Percentiles rank a stretch among this genome's conserved stretches.
Evolutionary conservation across 768 basidiomycete genomes (phyloP).

Genomic region (Amanita exitialis): DNA sequence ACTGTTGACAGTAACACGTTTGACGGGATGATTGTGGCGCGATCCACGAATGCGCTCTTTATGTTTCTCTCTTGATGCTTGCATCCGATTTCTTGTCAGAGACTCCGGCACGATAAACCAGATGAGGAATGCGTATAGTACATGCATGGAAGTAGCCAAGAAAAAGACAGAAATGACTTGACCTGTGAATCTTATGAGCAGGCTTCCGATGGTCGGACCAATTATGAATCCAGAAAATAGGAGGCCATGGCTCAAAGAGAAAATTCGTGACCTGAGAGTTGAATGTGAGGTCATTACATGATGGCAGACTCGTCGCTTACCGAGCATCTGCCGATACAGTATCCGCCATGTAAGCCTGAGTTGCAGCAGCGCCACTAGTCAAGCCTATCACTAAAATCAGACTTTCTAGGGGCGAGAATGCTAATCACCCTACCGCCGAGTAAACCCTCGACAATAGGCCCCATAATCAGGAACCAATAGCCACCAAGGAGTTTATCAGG

Average conservation of each 20-base stretch:
- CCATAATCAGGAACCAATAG: slow-evolving; percentile 69
- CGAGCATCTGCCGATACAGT: slow-evolving; percentile 44
- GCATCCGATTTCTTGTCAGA: slow-evolving; percentile 42
- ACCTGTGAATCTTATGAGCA: slow-evolving; percentile 50
- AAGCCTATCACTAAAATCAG: slow-evolving; percentile 30
- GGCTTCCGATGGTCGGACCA: slow-evolving; percentile 65
- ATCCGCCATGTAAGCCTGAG: slow-evolving; percentile 65
- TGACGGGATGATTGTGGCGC: slow-evolving; percentile 9
- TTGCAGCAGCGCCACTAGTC: slow-evolving; percentile 36
- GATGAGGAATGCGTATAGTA: slow-evolving; percentile 36
- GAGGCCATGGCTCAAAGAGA: slow-evolving; percentile 59
- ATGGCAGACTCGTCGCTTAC: slow-evolving; percentile 20
- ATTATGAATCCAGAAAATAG: slow-evolving; percentile 66
- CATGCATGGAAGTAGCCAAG: slow-evolving; percentile 39
- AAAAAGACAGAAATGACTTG: slow-evolving; percentile 64
- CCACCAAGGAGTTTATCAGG: slow-evolving; percentile 61
- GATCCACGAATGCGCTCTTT: slow-evolving; percentile 18
- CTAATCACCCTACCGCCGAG: slow-evolving; percentile 51
- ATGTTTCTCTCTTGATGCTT: slow-evolving; percentile 25
- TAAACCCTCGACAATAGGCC: slow-evolving; percentile 55
- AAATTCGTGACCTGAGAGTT: slow-evolving; percentile 42
- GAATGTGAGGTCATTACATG: neutral
- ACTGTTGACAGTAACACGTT: slow-evolving; percentile 16
- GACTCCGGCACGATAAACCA: slow-evolving; percentile 74
- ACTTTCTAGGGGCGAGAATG: neutral